Evolutionary conservation across 228 moss, liverwort and hornwort species (phyloP), one percentile per base, ranked within the genome.

Genomic region (Sphagnum magellanicum): DNA sequence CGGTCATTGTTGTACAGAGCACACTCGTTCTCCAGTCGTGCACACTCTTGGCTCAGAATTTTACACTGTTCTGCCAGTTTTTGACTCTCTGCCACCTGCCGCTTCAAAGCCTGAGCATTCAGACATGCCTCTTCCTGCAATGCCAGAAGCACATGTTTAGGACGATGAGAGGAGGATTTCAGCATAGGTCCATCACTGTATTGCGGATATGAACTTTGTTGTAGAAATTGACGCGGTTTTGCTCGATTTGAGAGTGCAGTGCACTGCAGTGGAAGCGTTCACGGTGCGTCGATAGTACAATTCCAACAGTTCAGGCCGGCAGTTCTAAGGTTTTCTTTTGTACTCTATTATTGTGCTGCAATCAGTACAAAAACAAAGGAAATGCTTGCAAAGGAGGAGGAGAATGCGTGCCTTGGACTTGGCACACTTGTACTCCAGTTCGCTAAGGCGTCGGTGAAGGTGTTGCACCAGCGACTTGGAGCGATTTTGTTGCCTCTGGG

Each of bases 41-140:
- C 71, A 51, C 77, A 84, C 69, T 84, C 83, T 51, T 81, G 74
- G 70, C 69, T 81, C 52, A 81, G 74, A 16, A 83, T 74, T 55
- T 80, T 84, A 69, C 83, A 81, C 67, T 92, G 89, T 66, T 87
- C 92, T 63, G 82, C 78, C 52, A 92, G 70, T 81, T 89, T 90
- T 81, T 90, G 92, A 53, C 85, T 81, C 65, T 95, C 92, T 60
- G 90, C 84, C 17, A 95, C 89, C 71, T 95, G 92, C 53, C 90
- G 78, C 79, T 79, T 92, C 78, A 95, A 70, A 4, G 90, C 95
- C 82, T 90, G 89, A 1, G 92, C 92, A 64, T 90, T 95, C 64
- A 90, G 73, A 60, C 84, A 73, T 49, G 95, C 90, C 78, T 95
- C 95, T 72, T 95, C 92, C 92, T 93, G 78, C 6, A 52, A 69